phyloP scores from a whole-genome alignment of 345 rosid species.

The Hibiscus tridactylites region DNA sequence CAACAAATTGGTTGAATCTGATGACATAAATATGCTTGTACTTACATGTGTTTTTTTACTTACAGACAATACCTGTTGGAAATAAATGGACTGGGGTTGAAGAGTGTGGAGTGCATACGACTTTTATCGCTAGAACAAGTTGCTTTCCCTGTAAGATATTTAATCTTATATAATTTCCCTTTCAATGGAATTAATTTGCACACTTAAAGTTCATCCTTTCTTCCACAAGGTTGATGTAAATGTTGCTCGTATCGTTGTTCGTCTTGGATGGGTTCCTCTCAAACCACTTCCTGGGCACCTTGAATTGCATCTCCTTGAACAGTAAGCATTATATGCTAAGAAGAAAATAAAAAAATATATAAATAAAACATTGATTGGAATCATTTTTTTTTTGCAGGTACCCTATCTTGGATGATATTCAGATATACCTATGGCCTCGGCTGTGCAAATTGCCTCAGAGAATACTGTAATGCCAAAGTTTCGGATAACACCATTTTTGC shows the following conservation, averaged over 20 bases:
- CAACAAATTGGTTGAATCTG: neutral
- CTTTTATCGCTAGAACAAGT: conserved; percentile 44
- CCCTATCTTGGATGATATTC: conserved; percentile 56
- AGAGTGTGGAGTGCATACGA: conserved; percentile 66
- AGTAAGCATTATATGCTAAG: conserved; percentile 21
- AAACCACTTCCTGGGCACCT: conserved; percentile 45
- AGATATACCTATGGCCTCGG: conserved; percentile 62
- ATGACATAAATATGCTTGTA: neutral
- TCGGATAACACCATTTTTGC: neutral
- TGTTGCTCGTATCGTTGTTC: conserved; percentile 62
- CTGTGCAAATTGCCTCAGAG: conserved; percentile 38
- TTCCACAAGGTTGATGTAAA: conserved; percentile 57
- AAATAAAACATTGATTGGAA: neutral
- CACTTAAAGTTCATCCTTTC: neutral
- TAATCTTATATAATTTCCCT: neutral
- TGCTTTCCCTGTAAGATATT: conserved; percentile 55
- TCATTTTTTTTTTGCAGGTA: conserved; percentile 27
- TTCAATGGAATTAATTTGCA: neutral
- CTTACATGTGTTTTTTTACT: neutral
- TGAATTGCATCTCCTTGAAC: conserved; percentile 49
- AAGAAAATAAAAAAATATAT: neutral
- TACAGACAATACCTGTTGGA: conserved; percentile 45
- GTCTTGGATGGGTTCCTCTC: conserved; percentile 79
- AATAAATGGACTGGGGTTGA: conserved; percentile 50
- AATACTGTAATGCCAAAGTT: conserved; percentile 35